Conservation (phyloP, 345 rosid species). For the Salix udensis region DNA sequence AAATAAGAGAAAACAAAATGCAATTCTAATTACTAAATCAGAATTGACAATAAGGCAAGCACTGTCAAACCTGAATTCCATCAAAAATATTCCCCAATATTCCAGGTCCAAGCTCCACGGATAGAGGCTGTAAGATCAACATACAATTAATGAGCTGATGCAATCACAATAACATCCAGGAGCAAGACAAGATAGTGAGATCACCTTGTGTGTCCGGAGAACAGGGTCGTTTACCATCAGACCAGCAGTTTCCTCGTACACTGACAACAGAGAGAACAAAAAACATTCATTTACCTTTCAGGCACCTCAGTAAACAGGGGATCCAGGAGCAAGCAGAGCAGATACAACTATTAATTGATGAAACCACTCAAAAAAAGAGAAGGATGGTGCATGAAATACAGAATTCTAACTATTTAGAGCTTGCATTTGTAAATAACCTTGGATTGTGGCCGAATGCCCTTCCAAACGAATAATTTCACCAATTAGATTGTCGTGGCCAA, state of each 20-base stretch:
- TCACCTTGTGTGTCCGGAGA: constrained; percentile 84
- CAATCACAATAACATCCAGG: not conserved
- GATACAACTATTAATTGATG: not conserved
- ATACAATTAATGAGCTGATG: constrained; percentile 14
- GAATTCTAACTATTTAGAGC: not conserved
- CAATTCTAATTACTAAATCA: not conserved
- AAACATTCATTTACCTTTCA: not conserved
- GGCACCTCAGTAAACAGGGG: not conserved
- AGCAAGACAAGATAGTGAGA: not conserved
- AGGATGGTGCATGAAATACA: not conserved
- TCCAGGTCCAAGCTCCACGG: constrained; percentile 99
- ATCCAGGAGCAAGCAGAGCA: not conserved
- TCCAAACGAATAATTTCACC: constrained; percentile 98
- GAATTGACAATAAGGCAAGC: not conserved
- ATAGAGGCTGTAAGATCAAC: constrained; percentile 73
- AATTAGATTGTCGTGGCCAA: constrained; percentile 89
- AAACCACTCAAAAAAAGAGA: not conserved
- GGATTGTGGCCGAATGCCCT: constrained; percentile 98
- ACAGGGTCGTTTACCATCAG: constrained; percentile 94
- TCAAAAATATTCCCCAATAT: constrained; percentile 96
- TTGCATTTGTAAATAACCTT: constrained; percentile 48
- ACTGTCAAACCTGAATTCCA: constrained; percentile 84
- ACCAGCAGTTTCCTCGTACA: constrained; percentile 96
- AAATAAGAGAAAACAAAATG: not conserved
- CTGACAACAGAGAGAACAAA: constrained; percentile 35